phyloP scores from a whole-genome alignment of 2,329 filamentous ascomycete species.

The Fusarium nelsonii region DNA sequence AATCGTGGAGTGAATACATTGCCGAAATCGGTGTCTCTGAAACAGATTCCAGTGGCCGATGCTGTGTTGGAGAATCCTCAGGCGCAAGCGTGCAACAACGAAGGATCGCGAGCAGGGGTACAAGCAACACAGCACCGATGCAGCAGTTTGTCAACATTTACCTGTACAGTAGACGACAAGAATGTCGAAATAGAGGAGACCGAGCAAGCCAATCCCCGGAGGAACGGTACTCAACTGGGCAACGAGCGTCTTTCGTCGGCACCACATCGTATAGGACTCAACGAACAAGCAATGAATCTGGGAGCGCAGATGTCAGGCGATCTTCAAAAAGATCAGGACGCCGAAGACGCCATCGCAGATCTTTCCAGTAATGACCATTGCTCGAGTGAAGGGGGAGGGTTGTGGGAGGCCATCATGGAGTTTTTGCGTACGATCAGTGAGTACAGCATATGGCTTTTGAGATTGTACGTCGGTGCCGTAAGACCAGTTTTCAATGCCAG shows the following conservation, averaged over 20 bases:
- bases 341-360: constrained; percentile 49
- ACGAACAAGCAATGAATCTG: constrained; percentile 17
- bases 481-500: constrained; percentile 55
- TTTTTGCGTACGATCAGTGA: constrained; percentile 11
- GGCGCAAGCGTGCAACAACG: constrained; percentile 17
- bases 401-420: constrained; percentile 31
- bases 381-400: constrained; percentile 5
- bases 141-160: constrained; percentile 49
- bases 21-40: constrained; percentile 41
- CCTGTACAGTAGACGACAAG: constrained; percentile 31
- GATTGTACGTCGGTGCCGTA: constrained; percentile 54
- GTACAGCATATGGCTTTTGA: constrained; percentile 32
- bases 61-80: constrained; percentile 47
- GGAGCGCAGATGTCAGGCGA: constrained; percentile 44
- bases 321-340: constrained; percentile 47
- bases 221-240: background rate
- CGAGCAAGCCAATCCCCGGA: background rate
- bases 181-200: background rate
- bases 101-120: background rate
- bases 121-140: constrained; percentile 7
- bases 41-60: constrained; percentile 47
- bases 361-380: constrained; percentile 42
- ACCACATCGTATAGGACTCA: constrained; percentile 4
- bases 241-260: constrained; percentile 1
- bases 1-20: constrained; percentile 45